Evolutionary conservation across 306 rosid species (phyloP), one percentile per base, ranked within the genome.

Genomic region (Vigna unguiculata): DNA sequence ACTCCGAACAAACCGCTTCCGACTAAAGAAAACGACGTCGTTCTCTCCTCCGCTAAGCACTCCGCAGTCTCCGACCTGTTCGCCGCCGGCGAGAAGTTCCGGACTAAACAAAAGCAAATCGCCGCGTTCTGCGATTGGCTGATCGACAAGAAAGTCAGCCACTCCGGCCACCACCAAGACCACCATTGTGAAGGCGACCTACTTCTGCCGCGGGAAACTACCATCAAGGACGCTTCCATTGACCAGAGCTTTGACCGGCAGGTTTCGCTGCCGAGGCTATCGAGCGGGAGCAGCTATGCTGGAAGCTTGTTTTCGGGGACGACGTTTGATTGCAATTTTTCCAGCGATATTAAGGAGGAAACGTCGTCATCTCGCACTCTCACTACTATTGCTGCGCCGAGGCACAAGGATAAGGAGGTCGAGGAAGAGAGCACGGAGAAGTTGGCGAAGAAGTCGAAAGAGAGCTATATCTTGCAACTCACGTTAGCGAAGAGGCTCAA

Each of bases 241-340:
- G 95, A 90, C 80, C 84, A 86, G 81, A 85, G 30, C 49, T 90
- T 87, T 5, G 96, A 88, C 63, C 88, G 91, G 62, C 89, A 83
- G 74, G 88, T 88, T 17, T 89, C 93, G 10, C 78, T 89, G 74
- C 96, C 89, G 54, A 73, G 97, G 74, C 17, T 91, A 2, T 91
- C 97, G 2, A 90, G 98, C 55, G 90, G 84, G 38, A 92, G 93
- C 55, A 95, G 99, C 86, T 92, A 83, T 51, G 92, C 87, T 0
- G 97, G 96, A 75, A 95, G 99, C 83, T 86, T 95, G 86, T 95
- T 90, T 78, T 93, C 98, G 4, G 98, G 95, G 53, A 85, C 90
- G 52, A 93, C 91, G 54, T 46, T 87, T 62, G 96, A 92, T 71
- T 90, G 87, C 20, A 88, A 82, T 60, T 82, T 89, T 24, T 89